Evolutionary conservation across 768 basidiomycete species (phyloP).

Genomic region (Amanita jacksonii): DNA sequence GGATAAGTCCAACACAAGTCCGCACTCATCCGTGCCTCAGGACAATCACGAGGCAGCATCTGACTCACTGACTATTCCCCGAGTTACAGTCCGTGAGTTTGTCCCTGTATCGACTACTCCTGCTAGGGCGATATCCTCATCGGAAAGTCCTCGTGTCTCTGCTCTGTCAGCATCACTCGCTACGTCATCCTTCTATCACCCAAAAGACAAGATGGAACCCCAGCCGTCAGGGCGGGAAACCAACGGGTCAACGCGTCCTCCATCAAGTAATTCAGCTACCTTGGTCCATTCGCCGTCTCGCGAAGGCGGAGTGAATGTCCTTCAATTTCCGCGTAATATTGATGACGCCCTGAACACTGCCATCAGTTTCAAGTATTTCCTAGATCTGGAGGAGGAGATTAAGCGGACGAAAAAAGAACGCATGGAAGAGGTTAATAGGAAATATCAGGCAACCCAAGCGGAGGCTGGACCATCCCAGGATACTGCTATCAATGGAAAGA

Average conservation of each 20-base stretch:
- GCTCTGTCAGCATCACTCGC: conserved; percentile 66
- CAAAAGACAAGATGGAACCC: conserved; percentile 23
- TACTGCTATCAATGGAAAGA: conserved; percentile 14
- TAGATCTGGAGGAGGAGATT: conserved; percentile 35
- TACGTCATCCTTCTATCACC: conserved; percentile 47
- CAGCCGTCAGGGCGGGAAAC: conserved; percentile 12
- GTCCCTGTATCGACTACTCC: conserved; percentile 38
- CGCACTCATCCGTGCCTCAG: conserved; percentile 9
- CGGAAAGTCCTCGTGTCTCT: conserved; percentile 37
- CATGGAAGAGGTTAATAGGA: conserved; percentile 15
- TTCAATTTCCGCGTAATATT: conserved; percentile 30
- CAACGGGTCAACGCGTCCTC: conserved; percentile 16
- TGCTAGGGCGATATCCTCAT: conserved; percentile 24
- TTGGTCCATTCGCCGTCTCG: conserved; percentile 18
- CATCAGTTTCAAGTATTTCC: conserved; percentile 35
- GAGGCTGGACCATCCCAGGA: conserved; percentile 14
- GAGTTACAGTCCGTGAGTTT: conserved; percentile 44
- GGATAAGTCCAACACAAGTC: conserved; percentile 9
- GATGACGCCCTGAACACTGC: conserved; percentile 34
- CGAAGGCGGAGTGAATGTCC: conserved; percentile 25
- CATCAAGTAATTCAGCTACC: conserved; percentile 22
- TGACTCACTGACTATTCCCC: conserved; percentile 17
- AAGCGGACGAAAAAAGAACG: conserved; percentile 21
- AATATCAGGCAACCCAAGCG: conserved; percentile 11
- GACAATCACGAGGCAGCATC: conserved; percentile 9